Evolutionary conservation across 2,329 filamentous ascomycete genomes (phyloP), one percentile per base, ranked within the genome.

Genomic region (Sporothrix phasma): DNA sequence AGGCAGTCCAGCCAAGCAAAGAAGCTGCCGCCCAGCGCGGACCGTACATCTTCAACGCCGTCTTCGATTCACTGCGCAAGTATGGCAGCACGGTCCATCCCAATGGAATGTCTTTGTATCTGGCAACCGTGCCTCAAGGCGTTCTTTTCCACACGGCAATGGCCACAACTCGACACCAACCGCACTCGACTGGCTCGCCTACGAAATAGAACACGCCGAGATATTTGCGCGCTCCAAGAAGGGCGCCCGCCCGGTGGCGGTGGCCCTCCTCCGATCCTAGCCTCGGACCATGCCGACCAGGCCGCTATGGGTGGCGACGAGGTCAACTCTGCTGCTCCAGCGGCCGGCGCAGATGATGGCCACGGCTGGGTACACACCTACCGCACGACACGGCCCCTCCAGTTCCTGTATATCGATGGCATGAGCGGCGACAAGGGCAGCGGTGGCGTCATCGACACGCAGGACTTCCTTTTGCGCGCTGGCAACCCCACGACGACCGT

Each of bases 71-170:
- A 5, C 64, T 68, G 77, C 80, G 88, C 39, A 86, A 91, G 77
- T 91, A 86, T 82, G 88, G 87, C 1, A 88, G 86, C 0, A 85
- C 87, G 0, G 71, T 89, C 3, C 81, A 89, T 64, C 88, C 91
- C 73, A 92, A 92, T 71, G 88, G 89, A 62, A 87, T 92, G 79
- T 84, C 85, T 1, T 80, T 88, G 69, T 88, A 90, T 69, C 78
- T 87, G 0, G 87, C 82, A 1, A 81, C 79, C 0, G 80, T 92
- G 0, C 87, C 88, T 0, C 76, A 77, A 19, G 86, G 84, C 3
- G 87, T 85, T 0, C 75, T 86, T 45, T 73, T 91, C 8, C 89
- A 90, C 69, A 92, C 70, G 88, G 88, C 10, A 80, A 79, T 0
- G 68, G 68, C 13, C 72, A 69, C 0, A 70, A 76, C 0, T 74